These are phyloP conservation scores for Pseudocercospora cruenta DNA, from an alignment of 2,329 filamentous ascomycete species.

Conservation along the genomic window DNA sequence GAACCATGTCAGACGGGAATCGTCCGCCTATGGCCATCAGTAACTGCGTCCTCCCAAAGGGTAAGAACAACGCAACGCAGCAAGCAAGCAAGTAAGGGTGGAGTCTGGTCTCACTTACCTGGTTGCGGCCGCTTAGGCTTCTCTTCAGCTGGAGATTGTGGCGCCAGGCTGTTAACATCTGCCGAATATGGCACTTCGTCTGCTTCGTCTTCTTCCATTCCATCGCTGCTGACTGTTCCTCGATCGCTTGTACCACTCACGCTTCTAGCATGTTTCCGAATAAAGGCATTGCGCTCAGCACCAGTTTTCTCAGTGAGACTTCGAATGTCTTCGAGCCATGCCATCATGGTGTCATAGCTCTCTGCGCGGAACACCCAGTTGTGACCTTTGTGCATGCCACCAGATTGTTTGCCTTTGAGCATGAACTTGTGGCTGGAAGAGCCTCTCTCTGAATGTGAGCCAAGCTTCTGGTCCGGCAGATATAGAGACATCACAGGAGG, in stretches of 20 bases:
- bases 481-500: conserved; percentile 95
- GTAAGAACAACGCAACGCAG: conserved; percentile 23
- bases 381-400: conserved; percentile 81
- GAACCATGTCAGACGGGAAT: conserved; percentile 92
- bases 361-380: conserved; percentile 71
- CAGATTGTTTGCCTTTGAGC: conserved; percentile 92
- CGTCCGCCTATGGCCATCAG: conserved; percentile 56
- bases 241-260: conserved; percentile 65
- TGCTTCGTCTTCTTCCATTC: conserved; percentile 69
- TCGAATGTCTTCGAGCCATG: conserved; percentile 94
- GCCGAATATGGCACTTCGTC: conserved; percentile 68
- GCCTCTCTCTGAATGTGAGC: conserved; percentile 80
- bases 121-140: conserved; percentile 73
- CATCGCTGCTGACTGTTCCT: conserved; percentile 70
- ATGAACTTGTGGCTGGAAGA: conserved; percentile 97
- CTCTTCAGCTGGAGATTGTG: conserved; percentile 43
- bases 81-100: conserved; percentile 34
- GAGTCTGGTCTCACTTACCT: conserved; percentile 62
- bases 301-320: conserved; percentile 84
- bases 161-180: conserved; percentile 51
- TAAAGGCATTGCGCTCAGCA: conserved; percentile 85
- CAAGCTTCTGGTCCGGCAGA: conserved; percentile 91
- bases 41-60: conserved; percentile 18
- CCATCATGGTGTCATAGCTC: conserved; percentile 89
- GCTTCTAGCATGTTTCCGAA: conserved; percentile 78